Conservation (phyloP, 345 rosid species). For the Citrus glauca region DNA sequence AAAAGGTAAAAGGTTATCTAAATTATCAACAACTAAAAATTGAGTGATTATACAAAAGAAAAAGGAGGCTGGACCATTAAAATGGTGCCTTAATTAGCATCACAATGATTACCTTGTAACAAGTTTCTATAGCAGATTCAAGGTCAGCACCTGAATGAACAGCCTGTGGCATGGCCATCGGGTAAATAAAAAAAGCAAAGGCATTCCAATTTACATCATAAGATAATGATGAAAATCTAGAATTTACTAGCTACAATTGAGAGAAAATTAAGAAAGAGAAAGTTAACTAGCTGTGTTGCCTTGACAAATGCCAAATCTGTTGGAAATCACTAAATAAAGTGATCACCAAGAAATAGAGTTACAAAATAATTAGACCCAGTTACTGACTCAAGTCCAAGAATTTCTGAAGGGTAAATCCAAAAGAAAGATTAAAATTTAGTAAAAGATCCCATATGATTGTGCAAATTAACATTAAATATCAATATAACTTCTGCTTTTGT, state of each 20-base stretch:
- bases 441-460: neutral
- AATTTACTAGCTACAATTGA: neutral
- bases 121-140: conserved; percentile 39
- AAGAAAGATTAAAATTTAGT: neutral
- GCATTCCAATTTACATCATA: neutral
- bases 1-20: neutral
- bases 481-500: neutral
- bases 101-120: conserved; percentile 24
- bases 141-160: conserved; percentile 45
- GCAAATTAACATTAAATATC: neutral
- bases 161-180: conserved; percentile 20
- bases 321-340: neutral
- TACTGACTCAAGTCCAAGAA: neutral
- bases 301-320: neutral
- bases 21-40: conserved; percentile 11
- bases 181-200: neutral
- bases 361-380: neutral
- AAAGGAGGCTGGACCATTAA: neutral
- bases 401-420: neutral
- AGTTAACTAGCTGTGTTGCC: neutral
- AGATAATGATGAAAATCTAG: neutral
- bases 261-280: neutral
- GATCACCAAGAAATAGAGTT: neutral
- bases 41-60: neutral
- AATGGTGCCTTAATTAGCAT: conserved; percentile 4